Base-by-base conservation (phyloP, 805 yeast genomes). In the Yarrowia divulgata region DNA sequence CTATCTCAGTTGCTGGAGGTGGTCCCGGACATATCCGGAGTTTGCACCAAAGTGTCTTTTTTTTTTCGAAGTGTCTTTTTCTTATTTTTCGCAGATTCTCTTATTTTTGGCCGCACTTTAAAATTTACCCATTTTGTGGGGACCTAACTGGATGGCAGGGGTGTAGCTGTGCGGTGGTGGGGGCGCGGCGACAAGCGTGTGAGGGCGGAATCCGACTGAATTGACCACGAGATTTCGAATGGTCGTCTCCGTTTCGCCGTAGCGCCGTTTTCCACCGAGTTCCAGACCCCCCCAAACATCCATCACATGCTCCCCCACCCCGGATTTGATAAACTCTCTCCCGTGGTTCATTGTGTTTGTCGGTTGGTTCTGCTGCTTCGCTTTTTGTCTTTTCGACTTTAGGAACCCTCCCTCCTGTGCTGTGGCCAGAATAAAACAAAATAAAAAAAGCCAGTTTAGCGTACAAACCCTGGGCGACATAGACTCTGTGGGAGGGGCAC, bases 221-320 rank as follows among this genome's bases (percentile, higher is more conserved):
- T 50, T 50, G 40, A 1, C 1, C 43, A 5, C n/a, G 29, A 10
- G 8, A n/a, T 35, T 10, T 18, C 6, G n/a, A 8, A 1, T 43
- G 2, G 3, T n/a, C n/a, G n/a, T n/a, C n/a, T n/a, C n/a, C n/a
- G n/a, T n/a, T n/a, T n/a, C n/a, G n/a, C n/a, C n/a, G n/a, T n/a
- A n/a, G n/a, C n/a, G n/a, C n/a, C n/a, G n/a, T n/a, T 23, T 23
- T 4, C 29, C 19, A 14, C 7, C 43, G 9, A 29, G 39, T 1
- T 42, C 2, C 29, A 19, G 1, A 2, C 16, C 13, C 9, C 7
- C 18, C 12, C 48, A 9, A 7, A 3, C 34, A 42, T 7, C 40
- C 49, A 39, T 60, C 66, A 60, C 66, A 60, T 60, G 66, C 66
- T 60, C 66, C 66, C 66, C 66, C 50, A 42, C 50, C 52, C 63